Conservation (phyloP, 164 flowering plant genomes). For the Malania oleifera region DNA sequence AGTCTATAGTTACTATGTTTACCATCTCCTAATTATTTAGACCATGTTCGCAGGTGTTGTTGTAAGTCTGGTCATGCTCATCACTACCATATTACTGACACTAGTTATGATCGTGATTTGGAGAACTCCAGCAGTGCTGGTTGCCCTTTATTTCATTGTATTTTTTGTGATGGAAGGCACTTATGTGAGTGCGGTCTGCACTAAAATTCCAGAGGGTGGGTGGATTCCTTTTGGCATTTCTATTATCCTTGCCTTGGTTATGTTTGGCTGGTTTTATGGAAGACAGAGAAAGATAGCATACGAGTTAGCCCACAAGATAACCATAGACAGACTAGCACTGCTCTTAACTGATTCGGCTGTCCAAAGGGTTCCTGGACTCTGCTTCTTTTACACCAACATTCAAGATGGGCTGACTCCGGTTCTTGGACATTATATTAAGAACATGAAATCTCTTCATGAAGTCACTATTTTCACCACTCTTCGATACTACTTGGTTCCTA, state of each 20-base stretch:
- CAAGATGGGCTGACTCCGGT: constrained; percentile 74
- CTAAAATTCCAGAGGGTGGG: constrained; percentile 75
- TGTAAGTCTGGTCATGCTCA: constrained; percentile 78
- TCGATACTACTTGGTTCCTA: constrained; percentile 58
- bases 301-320: constrained; percentile 57
- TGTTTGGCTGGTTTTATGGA: constrained; percentile 88
- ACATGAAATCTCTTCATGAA: constrained; percentile 62
- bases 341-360: constrained; percentile 50
- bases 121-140: constrained; percentile 51
- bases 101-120: constrained; percentile 78
- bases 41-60: constrained; percentile 64
- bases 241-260: constrained; percentile 59
- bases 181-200: constrained; percentile 67
- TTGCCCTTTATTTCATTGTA: constrained; percentile 45
- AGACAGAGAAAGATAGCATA: constrained; percentile 67
- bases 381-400: constrained; percentile 73
- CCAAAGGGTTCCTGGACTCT: constrained; percentile 72
- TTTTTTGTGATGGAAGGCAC: constrained; percentile 67
- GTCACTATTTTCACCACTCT: constrained; percentile 69
- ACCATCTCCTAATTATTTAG: constrained; percentile 1
- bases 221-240: constrained; percentile 92
- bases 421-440: constrained; percentile 68
- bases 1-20: not conserved
- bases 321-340: constrained; percentile 34
- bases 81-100: constrained; percentile 66